Percentiles rank a stretch among this genome's conserved stretches.
Conservation (phyloP, 2,329 filamentous ascomycete genomes). For the Orbilia blumenaviensis region DNA sequence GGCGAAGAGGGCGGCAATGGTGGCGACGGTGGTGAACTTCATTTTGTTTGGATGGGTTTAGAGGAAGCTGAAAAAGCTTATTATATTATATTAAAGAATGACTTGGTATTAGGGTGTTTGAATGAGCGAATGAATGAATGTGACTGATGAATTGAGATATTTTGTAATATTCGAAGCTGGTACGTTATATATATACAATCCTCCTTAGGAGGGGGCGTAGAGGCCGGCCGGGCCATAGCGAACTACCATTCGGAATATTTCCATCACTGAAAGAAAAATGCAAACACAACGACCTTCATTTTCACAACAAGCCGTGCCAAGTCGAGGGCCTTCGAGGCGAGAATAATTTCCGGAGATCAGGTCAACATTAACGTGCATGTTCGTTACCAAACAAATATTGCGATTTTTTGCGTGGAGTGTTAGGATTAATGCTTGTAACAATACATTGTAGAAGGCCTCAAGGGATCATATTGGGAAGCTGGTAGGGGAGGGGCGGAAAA, state of each 20-base stretch:
- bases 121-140: neutral
- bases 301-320: neutral
- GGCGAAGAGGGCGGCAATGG: neutral
- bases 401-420: neutral
- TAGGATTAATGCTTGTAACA: neutral
- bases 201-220: neutral
- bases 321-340: conserved; percentile 5
- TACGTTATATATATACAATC: neutral
- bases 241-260: neutral
- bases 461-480: neutral
- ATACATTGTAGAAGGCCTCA: neutral
- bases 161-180: neutral
- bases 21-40: conserved; percentile 4
- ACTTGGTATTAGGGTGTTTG: neutral
- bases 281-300: neutral
- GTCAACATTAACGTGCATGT: neutral
- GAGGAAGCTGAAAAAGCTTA: neutral
- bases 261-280: too few species aligned
- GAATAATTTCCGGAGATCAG: conserved; percentile 16
- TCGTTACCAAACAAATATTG: conserved; percentile 2
- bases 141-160: neutral
- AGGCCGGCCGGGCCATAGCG: neutral
- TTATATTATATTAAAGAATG: neutral
- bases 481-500: too few species aligned
- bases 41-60: neutral